Percentiles rank a stretch among this genome's conserved stretches.
These are phyloP conservation scores for Neurospora sp. DNA, from an alignment of 495 filamentous ascomycete species.

Conservation along the genomic window DNA sequence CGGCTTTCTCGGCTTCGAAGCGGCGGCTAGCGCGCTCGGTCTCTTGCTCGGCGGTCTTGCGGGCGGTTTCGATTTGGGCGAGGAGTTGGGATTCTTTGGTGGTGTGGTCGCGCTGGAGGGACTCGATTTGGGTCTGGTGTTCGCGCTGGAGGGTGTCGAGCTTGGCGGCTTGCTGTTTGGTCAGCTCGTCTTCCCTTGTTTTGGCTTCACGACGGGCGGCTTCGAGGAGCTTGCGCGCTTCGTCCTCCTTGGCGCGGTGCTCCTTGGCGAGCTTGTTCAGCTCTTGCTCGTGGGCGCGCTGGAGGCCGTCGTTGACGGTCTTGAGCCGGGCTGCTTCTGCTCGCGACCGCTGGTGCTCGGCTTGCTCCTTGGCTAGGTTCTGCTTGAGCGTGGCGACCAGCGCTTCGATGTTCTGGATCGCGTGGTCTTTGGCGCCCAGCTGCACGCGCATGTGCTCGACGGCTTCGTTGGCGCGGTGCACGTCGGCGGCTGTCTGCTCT, in stretches of 20 bases:
- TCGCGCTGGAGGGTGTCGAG: neutral
- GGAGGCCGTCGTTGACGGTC: constrained; percentile 60
- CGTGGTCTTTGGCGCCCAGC: constrained; percentile 53
- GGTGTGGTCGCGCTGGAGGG: constrained; percentile 8
- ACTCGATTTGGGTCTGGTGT: constrained; percentile 6
- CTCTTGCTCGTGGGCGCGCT: constrained; percentile 53
- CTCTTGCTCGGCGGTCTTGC: constrained; percentile 31
- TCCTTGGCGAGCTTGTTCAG: constrained; percentile 18
- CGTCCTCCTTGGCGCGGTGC: constrained; percentile 11
- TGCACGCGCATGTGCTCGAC: constrained; percentile 62
- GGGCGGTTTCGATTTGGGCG: neutral
- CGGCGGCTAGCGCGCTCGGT: constrained; percentile 27
- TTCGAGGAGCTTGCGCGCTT: neutral
- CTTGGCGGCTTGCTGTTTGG: constrained; percentile 23
- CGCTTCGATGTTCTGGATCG: constrained; percentile 54
- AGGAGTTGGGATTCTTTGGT: too few relatives aligned
- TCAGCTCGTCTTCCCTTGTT: constrained; percentile 21
- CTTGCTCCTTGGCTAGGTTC: constrained; percentile 58
- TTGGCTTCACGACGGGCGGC: neutral
- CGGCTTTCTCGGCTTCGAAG: constrained; percentile 50
- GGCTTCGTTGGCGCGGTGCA: constrained; percentile 52
- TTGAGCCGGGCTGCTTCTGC: constrained; percentile 61
- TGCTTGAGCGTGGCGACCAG: constrained; percentile 50
- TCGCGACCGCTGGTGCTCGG: constrained; percentile 55
- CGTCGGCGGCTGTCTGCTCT: constrained; percentile 54